A percentile compares a stretch with the other conserved stretches of the same genome.
These are phyloP conservation scores for Platismatia glauca DNA, from an alignment of 495 filamentous ascomycete species.

Conservation along the genomic window DNA sequence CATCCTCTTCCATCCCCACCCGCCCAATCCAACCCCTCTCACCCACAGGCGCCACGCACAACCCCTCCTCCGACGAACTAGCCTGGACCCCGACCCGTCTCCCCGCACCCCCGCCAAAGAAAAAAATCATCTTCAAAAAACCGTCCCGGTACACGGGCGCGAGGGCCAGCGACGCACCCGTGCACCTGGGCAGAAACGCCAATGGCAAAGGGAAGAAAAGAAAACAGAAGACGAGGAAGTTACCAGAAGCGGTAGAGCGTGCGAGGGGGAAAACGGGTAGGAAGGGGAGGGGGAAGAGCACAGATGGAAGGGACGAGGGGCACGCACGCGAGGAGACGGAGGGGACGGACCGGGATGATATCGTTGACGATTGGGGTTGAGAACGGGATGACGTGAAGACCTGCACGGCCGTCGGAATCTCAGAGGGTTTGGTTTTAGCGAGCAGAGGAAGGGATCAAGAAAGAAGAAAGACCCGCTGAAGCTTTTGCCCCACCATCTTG, in stretches of 20 bases:
- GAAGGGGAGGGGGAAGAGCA: constrained; percentile 2
- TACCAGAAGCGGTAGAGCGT: constrained; percentile 1
- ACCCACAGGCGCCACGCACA: background rate
- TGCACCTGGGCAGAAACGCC: constrained; percentile 4
- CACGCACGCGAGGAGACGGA: background rate
- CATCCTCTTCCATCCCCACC: background rate
- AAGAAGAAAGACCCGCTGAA: no score
- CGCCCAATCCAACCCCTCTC: constrained; percentile 7
- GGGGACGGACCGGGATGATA: background rate
- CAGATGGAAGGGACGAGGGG: background rate
- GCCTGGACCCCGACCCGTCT: background rate
- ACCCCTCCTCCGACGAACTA: constrained; percentile 11
- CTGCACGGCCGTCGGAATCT: no score
- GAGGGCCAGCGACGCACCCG: background rate
- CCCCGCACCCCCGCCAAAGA: background rate
- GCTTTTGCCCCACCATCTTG: no score
- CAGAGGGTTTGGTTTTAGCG: no score
- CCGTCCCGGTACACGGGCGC: constrained; percentile 11
- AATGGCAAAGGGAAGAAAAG: background rate
- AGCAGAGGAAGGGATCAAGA: no score
- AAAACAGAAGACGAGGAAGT: background rate
- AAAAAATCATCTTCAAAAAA: constrained; percentile 7
- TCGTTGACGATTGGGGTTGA: background rate
- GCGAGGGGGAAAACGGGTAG: background rate
- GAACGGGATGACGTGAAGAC: background rate